Evolutionary conservation across 164 flowering plant genomes (phyloP).

Genomic region (Magnolia officinalis): DNA sequence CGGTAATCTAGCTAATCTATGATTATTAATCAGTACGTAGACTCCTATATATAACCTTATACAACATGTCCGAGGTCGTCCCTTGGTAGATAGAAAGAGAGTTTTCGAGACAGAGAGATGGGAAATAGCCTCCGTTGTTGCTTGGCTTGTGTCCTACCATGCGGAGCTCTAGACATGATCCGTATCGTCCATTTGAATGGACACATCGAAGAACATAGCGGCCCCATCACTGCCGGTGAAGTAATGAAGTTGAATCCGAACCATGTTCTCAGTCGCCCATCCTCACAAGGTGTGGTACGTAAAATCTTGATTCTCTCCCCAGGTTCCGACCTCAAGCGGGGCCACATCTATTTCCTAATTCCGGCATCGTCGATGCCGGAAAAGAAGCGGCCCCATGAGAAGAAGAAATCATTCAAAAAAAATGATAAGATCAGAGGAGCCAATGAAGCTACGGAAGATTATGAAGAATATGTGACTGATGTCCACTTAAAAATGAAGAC

Average conservation of each 20-base stretch:
- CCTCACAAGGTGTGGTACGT: constrained; percentile 55
- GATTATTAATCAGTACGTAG: not conserved
- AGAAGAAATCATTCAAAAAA: constrained; percentile 5
- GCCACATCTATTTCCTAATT: constrained; percentile 76
- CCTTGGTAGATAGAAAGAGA: not conserved
- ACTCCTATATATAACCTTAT: constrained; percentile 4
- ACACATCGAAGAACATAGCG: constrained; percentile 63
- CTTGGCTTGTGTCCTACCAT: constrained; percentile 88
- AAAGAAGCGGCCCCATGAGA: constrained; percentile 25
- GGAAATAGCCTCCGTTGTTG: constrained; percentile 87
- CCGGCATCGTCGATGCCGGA: constrained; percentile 60
- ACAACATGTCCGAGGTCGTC: not conserved
- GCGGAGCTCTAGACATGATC: constrained; percentile 86
- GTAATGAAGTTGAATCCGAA: constrained; percentile 64
- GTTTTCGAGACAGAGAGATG: constrained; percentile 34
- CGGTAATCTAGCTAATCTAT: not conserved
- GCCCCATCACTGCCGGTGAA: constrained; percentile 68
- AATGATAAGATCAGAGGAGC: not conserved
- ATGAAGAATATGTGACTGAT: constrained; percentile 17
- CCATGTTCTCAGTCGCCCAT: constrained; percentile 67
- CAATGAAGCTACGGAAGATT: not conserved
- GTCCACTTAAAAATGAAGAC: constrained; percentile 26
- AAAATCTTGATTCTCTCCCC: constrained; percentile 63
- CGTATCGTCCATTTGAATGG: constrained; percentile 84
- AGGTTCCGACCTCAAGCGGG: constrained; percentile 73